Evolutionary conservation across 306 rosid species (phyloP), one percentile per base, ranked within the genome.

Genomic region (Cicer chorassanicum): DNA sequence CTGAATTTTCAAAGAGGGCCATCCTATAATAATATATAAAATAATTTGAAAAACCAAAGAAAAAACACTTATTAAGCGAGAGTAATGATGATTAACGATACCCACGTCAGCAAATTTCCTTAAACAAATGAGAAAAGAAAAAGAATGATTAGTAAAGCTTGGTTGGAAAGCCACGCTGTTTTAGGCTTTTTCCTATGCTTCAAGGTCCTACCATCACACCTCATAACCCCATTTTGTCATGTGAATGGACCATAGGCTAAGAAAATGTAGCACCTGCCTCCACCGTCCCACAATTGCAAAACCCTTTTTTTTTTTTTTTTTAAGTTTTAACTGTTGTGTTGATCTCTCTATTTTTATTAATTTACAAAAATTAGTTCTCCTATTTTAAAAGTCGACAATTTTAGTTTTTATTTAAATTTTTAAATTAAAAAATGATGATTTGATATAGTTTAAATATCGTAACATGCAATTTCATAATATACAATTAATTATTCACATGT

Each of bases 161-260:
- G 86, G 86, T 72, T 84, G 86, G 64, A 81, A 86, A 84, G 86
- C 81, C 88, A 84, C 83, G 87, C 81, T 74, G 41, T 81, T 77
- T 80, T 18, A 40, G 71, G 78, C 88, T 78, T 82, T 85, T 76
- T 71, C 62, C 74, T 74, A 64, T 79, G 53, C 75, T 56, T 7
- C 65, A 63, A 39, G 76, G 84, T 38, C 84, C 89, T 75, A 75
- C 84, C 72, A 62, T 60, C 70, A 39, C 72, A 73, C 48, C 76
- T 15, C 69, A 63, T 15, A 63, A 8, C 13, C 34, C 34, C 34
- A 2, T 24, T 24, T 24, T 24, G 4, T 24, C 34, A 24, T 24
- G 34, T 24, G 34, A 24, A 24, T 24, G 34, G 34, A 24, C 34
- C 34, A 24, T 6, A 55, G 44, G 8, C 68, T 15, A 50, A 24